phyloP scores from a whole-genome alignment of 768 basidiomycete genomes.

The Boletus pseudopeckii region DNA sequence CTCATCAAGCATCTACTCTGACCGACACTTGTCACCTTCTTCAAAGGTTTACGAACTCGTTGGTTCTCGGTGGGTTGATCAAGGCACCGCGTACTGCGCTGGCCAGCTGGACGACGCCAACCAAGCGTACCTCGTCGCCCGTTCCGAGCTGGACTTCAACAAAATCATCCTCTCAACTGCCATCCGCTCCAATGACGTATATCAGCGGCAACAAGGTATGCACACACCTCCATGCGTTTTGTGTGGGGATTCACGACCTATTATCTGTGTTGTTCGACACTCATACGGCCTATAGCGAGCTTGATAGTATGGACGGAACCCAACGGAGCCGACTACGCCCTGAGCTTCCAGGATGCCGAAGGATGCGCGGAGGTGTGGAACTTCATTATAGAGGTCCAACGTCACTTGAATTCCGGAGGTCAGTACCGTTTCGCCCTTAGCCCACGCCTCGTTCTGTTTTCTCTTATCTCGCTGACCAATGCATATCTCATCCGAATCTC shows the following conservation, averaged over 20 bases:
- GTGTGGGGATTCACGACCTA: neutral
- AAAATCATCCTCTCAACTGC: conserved; percentile 75
- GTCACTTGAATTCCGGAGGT: conserved; percentile 71
- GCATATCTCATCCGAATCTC: conserved; percentile 11
- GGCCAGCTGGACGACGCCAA: conserved; percentile 78
- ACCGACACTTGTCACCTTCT: conserved; percentile 26
- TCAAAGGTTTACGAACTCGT: conserved; percentile 91
- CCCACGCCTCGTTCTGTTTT: conserved; percentile 8
- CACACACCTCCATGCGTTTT: conserved; percentile 13
- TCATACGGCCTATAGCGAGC: conserved; percentile 60
- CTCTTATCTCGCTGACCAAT: conserved; percentile 16
- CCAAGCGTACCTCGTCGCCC: conserved; percentile 81
- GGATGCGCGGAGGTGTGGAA: conserved; percentile 98
- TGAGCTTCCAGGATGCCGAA: conserved; percentile 95
- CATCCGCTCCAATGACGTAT: conserved; percentile 79
- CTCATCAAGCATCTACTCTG: conserved; percentile 30
- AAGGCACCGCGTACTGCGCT: conserved; percentile 95
- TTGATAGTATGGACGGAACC: conserved; percentile 99
- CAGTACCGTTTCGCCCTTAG: conserved; percentile 30
- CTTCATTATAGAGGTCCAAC: conserved; percentile 90
- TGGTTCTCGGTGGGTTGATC: conserved; percentile 89
- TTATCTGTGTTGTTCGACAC: conserved; percentile 8
- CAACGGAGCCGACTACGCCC: conserved; percentile 88
- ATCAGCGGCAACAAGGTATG: conserved; percentile 83
- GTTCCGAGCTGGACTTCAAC: conserved; percentile 68